Evolutionary conservation across 108 stramenopile species (phyloP).

Genomic region (Fragilariopsis cylindrus): DNA sequence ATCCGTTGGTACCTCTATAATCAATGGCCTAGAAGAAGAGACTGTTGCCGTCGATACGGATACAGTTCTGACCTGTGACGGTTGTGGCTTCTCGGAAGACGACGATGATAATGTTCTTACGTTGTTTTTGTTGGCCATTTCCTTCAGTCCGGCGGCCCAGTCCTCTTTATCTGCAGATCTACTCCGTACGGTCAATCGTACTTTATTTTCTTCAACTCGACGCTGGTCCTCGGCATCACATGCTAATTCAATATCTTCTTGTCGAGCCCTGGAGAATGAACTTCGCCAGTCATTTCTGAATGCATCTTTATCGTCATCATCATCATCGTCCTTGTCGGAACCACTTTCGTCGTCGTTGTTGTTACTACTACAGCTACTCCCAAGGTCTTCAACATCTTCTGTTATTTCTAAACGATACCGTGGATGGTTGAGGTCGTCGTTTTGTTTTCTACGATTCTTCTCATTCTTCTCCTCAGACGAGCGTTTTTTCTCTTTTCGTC

Average conservation of each 20-base stretch:
- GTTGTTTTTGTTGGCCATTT: background rate
- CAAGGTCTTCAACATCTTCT: constrained; percentile 11
- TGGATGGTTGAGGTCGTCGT: background rate
- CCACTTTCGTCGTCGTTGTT: background rate
- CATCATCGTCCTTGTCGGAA: background rate
- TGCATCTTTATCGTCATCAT: background rate
- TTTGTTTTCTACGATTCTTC: constrained; percentile 4
- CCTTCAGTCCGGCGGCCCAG: background rate
- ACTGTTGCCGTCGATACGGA: too few species aligned
- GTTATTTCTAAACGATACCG: background rate
- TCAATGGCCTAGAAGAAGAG: too few species aligned
- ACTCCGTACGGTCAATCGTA: background rate
- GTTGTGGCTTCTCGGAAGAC: too few species aligned
- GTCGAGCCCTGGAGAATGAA: background rate
- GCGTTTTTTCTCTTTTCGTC: background rate
- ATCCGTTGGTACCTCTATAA: too few species aligned
- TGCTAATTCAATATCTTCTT: background rate
- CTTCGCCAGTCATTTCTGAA: background rate
- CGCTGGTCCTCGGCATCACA: constrained; percentile 6
- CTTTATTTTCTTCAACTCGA: constrained; percentile 3
- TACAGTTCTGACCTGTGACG: too few species aligned
- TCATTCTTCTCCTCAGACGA: background rate
- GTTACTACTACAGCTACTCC: background rate
- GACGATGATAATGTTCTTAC: background rate
- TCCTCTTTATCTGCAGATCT: background rate